A percentile compares a stretch with the other conserved stretches of the same genome.
Conservation (phyloP, 768 basidiomycete genomes). For the Leucosporidium yakuticum region DNA sequence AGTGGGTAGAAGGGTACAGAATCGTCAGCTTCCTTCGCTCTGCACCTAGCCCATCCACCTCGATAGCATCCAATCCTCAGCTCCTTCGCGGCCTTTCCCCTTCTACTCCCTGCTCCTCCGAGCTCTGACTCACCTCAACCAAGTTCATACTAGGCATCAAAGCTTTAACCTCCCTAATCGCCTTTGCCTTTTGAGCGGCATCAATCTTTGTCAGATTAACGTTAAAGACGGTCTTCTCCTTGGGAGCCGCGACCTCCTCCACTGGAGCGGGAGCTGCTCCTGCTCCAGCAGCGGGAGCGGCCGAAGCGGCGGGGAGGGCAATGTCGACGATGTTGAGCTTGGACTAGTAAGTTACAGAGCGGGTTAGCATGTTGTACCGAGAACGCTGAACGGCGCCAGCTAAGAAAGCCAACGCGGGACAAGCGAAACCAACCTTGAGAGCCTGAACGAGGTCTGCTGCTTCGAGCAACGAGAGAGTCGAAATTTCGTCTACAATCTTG, state of each 20-base stretch:
- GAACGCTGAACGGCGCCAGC: background rate
- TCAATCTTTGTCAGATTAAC: constrained; percentile 94
- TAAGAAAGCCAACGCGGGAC: background rate
- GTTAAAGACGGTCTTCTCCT: constrained; percentile 97
- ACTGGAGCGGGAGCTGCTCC: constrained; percentile 54
- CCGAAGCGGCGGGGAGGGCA: constrained; percentile 72
- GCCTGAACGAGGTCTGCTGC: constrained; percentile 88
- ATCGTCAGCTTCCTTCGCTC: background rate
- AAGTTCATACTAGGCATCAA: constrained; percentile 90
- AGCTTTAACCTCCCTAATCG: constrained; percentile 96
- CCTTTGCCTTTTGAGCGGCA: constrained; percentile 83
- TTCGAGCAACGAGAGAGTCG: constrained; percentile 77
- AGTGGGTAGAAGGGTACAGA: background rate
- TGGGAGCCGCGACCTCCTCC: constrained; percentile 64
- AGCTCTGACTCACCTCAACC: constrained; percentile 69
- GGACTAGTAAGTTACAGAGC: constrained; percentile 52
- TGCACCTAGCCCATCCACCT: background rate
- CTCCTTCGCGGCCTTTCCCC: background rate
- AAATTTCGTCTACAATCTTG: constrained; percentile 88
- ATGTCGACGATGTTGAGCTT: constrained; percentile 96
- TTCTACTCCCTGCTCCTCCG: background rate
- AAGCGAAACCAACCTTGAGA: constrained; percentile 62
- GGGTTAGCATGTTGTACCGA: background rate
- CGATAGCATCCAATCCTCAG: background rate
- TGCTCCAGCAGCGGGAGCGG: constrained; percentile 47